Evolutionary conservation across 306 rosid genomes (phyloP).

Genomic region (Lupinus albus): DNA sequence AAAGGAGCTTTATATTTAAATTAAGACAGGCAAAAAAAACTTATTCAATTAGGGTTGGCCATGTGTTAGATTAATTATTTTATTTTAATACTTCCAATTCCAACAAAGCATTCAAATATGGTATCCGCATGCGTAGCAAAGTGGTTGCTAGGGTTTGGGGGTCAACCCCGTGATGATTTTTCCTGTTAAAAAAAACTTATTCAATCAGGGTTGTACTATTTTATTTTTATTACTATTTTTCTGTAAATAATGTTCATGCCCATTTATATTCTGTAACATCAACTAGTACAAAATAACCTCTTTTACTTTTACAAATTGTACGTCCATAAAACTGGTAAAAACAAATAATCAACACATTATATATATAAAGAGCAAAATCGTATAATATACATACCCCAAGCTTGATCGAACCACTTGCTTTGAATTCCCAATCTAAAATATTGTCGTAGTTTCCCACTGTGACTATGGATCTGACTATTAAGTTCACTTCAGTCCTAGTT

Average conservation of each 20-base stretch:
- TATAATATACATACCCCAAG: conserved; percentile 16
- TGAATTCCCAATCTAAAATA: conserved; percentile 51
- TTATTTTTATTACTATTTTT: too few relatives aligned
- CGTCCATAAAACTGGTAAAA: neutral
- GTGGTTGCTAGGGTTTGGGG: neutral
- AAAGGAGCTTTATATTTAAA: too few relatives aligned
- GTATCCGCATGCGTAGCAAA: neutral
- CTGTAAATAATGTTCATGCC: neutral
- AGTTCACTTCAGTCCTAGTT: conserved; percentile 43
- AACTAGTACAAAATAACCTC: neutral
- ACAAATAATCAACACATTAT: neutral
- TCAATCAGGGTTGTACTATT: too few relatives aligned
- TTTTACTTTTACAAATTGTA: neutral
- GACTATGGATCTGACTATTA: conserved; percentile 39
- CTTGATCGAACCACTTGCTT: conserved; percentile 49
- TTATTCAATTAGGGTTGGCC: too few relatives aligned
- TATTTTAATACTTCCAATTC: neutral
- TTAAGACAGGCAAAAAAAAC: too few relatives aligned
- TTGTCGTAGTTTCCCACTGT: conserved; percentile 51
- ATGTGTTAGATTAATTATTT: too few relatives aligned
- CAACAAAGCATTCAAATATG: neutral
- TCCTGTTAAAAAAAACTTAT: too few relatives aligned
- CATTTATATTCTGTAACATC: neutral
- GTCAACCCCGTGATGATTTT: conserved; percentile 14
- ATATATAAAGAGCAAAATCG: neutral